These are phyloP conservation scores for Phytophthora cryptogea DNA, from an alignment of 352 stramenopile genomes.

Conservation along the genomic window DNA sequence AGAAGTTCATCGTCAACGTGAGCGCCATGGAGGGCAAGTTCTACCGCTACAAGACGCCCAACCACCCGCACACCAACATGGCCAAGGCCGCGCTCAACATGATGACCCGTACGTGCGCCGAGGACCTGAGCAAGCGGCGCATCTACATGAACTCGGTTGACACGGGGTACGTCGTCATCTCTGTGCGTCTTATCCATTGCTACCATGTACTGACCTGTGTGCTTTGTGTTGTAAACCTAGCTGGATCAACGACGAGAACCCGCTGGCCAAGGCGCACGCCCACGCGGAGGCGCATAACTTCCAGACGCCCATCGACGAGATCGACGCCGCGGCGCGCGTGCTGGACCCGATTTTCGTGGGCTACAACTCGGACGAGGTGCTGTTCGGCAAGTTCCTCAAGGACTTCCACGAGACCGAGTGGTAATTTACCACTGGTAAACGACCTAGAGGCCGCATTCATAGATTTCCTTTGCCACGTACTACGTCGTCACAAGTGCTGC, in stretches of 20 bases:
- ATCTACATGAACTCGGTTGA: conserved; percentile 97
- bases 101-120: conserved; percentile 92
- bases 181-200: no score
- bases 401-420: conserved; percentile 91
- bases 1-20: conserved; percentile 94
- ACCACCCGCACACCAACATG: conserved; percentile 97
- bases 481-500: not conserved
- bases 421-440: no score
- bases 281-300: conserved; percentile 93
- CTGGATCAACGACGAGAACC: conserved; percentile 98
- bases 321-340: conserved; percentile 93
- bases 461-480: conserved; percentile 1
- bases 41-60: conserved; percentile 93
- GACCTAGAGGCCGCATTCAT: conserved; percentile 2
- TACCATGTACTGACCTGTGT: conserved; percentile 1
- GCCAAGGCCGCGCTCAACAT: conserved; percentile 96
- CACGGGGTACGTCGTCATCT: conserved; percentile 43
- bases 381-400: conserved; percentile 79
- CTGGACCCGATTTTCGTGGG: conserved; percentile 93
- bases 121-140: conserved; percentile 78
- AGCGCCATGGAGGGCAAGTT: conserved; percentile 98
- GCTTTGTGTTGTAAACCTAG: conserved; percentile 35
- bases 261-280: conserved; percentile 90
- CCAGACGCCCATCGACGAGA: conserved; percentile 96
- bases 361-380: conserved; percentile 42